Conservation (phyloP, 805 yeast species). For the Sugiyamaella floridensis region DNA sequence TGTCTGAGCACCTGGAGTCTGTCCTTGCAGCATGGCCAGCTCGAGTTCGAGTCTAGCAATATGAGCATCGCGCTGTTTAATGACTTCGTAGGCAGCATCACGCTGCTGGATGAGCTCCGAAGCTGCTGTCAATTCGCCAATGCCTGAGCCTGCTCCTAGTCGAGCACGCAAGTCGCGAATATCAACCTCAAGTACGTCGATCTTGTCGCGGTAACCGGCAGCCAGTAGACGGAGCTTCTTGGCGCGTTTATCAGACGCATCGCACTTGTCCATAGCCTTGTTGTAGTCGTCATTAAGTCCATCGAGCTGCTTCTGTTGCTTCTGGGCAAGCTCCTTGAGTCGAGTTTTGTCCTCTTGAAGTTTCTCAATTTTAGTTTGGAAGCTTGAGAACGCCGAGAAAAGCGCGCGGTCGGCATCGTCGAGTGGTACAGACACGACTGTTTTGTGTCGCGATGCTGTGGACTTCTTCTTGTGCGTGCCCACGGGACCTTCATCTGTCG, state of each 20-base stretch:
- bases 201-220: background rate
- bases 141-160: background rate
- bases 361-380: slow-evolving; percentile 15
- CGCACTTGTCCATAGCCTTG: slow-evolving; percentile 3
- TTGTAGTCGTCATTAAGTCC: slow-evolving; percentile 3
- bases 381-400: slow-evolving; percentile 14
- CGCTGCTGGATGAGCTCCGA: background rate
- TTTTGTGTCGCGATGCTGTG: slow-evolving; percentile 10
- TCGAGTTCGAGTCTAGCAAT: slow-evolving; percentile 2
- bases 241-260: slow-evolving; percentile 6
- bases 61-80: background rate
- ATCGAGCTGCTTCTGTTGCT: slow-evolving; percentile 7
- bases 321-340: slow-evolving; percentile 7
- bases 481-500: slow-evolving; percentile 8
- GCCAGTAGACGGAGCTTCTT: slow-evolving; percentile 9
- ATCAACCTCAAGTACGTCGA: background rate
- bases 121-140: background rate
- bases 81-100: background rate
- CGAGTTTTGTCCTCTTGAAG: slow-evolving; percentile 21
- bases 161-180: background rate
- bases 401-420: slow-evolving; percentile 18
- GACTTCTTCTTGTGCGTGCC: slow-evolving; percentile 4
- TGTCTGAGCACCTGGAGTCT: background rate
- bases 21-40: background rate
- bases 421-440: slow-evolving; percentile 19